phyloP scores from a whole-genome alignment of 768 basidiomycete species.

The Hypholoma sublateritium region DNA sequence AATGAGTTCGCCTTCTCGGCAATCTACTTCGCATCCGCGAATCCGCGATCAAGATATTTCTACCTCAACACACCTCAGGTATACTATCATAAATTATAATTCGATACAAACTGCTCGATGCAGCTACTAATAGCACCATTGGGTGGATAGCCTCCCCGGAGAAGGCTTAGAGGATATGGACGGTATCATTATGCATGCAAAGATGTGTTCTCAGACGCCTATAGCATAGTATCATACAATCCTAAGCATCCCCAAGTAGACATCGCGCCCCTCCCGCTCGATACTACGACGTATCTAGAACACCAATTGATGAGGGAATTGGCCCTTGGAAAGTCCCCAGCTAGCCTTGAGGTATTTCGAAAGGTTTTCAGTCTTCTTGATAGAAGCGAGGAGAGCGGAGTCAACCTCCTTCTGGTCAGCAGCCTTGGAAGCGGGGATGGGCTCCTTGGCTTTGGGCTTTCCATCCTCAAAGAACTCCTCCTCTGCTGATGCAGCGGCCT shows the following conservation, averaged over 20 bases:
- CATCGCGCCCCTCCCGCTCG: conserved; percentile 16
- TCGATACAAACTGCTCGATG: background rate
- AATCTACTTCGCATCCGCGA: background rate
- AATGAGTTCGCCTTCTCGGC: background rate
- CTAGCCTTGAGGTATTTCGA: conserved; percentile 90
- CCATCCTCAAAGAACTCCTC: conserved; percentile 96
- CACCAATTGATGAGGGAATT: conserved; percentile 92
- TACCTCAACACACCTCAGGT: background rate
- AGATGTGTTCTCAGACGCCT: conserved; percentile 34
- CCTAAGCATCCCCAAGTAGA: conserved; percentile 13
- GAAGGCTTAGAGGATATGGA: background rate
- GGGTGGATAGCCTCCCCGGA: background rate
- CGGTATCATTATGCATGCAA: conserved; percentile 14
- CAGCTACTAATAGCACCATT: background rate
- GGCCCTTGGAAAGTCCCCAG: conserved; percentile 95
- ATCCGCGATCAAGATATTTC: background rate
- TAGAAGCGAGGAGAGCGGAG: conserved; percentile 71
- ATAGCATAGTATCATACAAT: conserved; percentile 28
- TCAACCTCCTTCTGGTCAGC: conserved; percentile 91
- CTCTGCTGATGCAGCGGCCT: conserved; percentile 81
- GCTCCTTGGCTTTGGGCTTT: conserved; percentile 86
- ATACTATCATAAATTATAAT: background rate
- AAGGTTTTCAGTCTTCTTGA: conserved; percentile 91
- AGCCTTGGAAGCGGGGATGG: conserved; percentile 84
- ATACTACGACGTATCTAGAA: conserved; percentile 49